Evolutionary conservation across 1,284 basidiomycete genomes (phyloP), one percentile per base, ranked within the genome.

Genomic region (Malassezia nana): DNA sequence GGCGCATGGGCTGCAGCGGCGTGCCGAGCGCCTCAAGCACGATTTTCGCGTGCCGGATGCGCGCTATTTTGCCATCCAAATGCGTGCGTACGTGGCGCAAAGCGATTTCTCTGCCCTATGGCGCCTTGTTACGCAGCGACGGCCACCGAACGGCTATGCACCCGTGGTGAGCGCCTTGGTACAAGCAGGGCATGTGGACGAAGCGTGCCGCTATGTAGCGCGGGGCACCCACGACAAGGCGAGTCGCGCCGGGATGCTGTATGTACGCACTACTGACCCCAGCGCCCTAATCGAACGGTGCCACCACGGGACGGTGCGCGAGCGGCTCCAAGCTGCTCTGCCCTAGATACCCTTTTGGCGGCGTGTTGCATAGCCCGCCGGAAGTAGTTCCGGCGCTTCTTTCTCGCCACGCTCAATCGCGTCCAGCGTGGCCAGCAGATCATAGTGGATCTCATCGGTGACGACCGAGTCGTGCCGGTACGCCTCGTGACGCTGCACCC

Each of bases 391-490:
- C 0, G 74, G 72, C 2, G 67, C 75, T 0, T 64, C 57, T 12
- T 55, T 60, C 38, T 56, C 61, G 30, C 55, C 77, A 58, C 50
- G 62, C 65, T 73, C 77, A 64, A 98, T 86, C 70, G 87, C 83
- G 74, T 98, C 91, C n/a, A 95, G 77, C 6, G 87, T 38, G 25
- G 51, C 41, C n/a, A 50, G 50, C 22, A 50, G 35, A 75, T 98
- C 94, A 73, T 91, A 94, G 71, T 92, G 95, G 72, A 98, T 89
- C 76, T 87, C 83, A 69, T 89, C 82, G 46, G 79, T 85, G 22
- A 99, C 86, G 30, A 87, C 84, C 38, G 89, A 94, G 76, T 98
- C 90, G 48, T 82, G 80, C 75, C 87, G 85, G 78, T 99, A 99
- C 18, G 78, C 81, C 3, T 90, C 87, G 75, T 99, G 94, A 1